A percentile compares a stretch with the other conserved stretches of the same genome.
These are phyloP conservation scores for Aspergillus fructus DNA, from an alignment of 2,329 filamentous ascomycete genomes.

Conservation along the genomic window DNA sequence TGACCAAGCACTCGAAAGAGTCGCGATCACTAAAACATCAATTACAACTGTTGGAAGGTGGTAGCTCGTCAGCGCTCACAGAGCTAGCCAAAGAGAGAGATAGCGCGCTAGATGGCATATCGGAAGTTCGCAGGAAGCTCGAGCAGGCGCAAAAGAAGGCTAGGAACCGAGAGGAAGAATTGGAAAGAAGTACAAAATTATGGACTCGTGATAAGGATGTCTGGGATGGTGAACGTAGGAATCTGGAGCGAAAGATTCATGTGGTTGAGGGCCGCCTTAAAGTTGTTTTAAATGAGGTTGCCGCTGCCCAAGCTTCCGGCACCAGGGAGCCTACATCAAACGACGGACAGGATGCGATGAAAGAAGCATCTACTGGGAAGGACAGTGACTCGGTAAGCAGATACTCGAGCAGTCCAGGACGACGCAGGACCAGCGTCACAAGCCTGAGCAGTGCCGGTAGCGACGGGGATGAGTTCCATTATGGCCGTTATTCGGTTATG, in stretches of 20 bases:
- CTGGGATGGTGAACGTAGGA: slow-evolving; percentile 82
- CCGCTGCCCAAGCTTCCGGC: slow-evolving; percentile 37
- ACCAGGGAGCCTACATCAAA: slow-evolving; percentile 43
- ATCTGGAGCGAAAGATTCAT: slow-evolving; percentile 79
- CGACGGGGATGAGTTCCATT: slow-evolving; percentile 49
- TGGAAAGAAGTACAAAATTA: slow-evolving; percentile 70
- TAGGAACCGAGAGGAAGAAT: slow-evolving; percentile 78
- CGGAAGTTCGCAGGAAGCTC: slow-evolving; percentile 73
- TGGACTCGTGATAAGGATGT: slow-evolving; percentile 81
- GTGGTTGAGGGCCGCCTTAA: slow-evolving; percentile 87
- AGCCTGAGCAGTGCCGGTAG: slow-evolving; percentile 41
- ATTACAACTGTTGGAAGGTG: slow-evolving; percentile 80
- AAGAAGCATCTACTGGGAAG: slow-evolving; percentile 56
- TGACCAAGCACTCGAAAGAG: slow-evolving; percentile 70
- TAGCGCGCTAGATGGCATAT: slow-evolving; percentile 69
- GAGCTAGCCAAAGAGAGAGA: slow-evolving; percentile 85
- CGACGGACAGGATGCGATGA: slow-evolving; percentile 61
- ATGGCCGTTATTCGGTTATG: slow-evolving; percentile 71
- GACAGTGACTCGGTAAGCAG: slow-evolving; percentile 71
- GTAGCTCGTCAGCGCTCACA: slow-evolving; percentile 79
- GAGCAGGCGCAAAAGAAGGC: slow-evolving; percentile 76
- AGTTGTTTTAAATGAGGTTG: slow-evolving; percentile 79
- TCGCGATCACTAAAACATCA: slow-evolving; percentile 79
- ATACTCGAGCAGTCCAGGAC: slow-evolving; percentile 63
- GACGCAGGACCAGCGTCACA: slow-evolving; percentile 60